Evolutionary conservation across 202 grass and related monocot genomes (phyloP), one percentile per base, ranked within the genome.

Genomic region (Cymbopogon flexuosus): DNA sequence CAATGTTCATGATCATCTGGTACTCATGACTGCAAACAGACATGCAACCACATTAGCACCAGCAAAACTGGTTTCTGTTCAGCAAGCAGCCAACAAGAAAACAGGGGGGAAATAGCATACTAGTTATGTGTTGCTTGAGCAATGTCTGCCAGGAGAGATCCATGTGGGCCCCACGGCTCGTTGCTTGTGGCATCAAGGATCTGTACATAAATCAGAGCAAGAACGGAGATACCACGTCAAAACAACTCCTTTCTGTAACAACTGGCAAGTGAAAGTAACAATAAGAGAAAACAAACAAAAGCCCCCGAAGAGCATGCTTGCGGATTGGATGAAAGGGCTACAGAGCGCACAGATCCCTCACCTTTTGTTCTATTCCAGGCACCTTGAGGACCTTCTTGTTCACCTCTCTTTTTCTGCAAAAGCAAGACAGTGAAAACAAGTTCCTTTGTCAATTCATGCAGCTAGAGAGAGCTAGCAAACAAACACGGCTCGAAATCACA

Each of bases 371-470:
- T 63, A 91, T 78, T 30, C 83, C 78, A 42, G 96, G 96, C 21
- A 99, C 89, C 84, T 99, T 99, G 73, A 99, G 80, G 81, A 99
- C 96, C 67, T 99, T 99, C 76, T 96, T 99, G 23, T 99, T 99
- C 68, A 99, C 96, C 83, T 84, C 96, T 72, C 96, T 83, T 69
- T 99, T 99, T 68, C 96, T 99, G 90, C 57, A 79, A 79, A 72
- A 57, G 12, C 10, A 49, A 6, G 12, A 76, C 62, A 42, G 10
- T 9, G 10, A 14, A 45, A 76, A 41, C 6, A 51, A 34, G 73
- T 73, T 19, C 45, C 39, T 8, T 14, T 14, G 27, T 27, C 62
- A 74, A 80, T 75, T 14, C 72, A 62, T 19, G 39, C 54, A 58
- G 39, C 39, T 2, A 10, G 39, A 41, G 54, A 18, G 16, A 58